Evolutionary conservation across 2,329 filamentous ascomycete species (phyloP), one percentile per base, ranked within the genome.

Genomic region (Xylaria sp.): DNA sequence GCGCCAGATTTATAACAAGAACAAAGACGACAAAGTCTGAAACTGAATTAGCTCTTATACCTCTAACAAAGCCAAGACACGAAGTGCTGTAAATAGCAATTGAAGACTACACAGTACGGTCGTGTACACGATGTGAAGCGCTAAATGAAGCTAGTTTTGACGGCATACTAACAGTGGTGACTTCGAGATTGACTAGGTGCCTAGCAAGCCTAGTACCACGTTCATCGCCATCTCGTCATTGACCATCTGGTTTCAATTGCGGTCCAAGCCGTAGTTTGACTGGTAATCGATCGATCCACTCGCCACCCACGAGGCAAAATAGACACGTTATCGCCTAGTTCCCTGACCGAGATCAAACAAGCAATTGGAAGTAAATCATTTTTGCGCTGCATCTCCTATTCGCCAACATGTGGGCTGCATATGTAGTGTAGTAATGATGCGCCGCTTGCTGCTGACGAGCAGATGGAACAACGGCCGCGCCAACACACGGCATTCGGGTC

Each of bases 281-380:
- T 56, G 20, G 34, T 20, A 53, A 18, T 45, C 60, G 65, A 67
- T 64, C 60, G 60, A 64, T 64, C 60, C 56, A 57, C 58, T 50
- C 28, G 12, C 60, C 56, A 57, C 58, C 50, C 28, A 18, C 39
- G 50, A 58, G 63, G 58, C 43, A 36, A 66, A 48, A 56, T n/a
- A 13, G 34, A 20, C 53, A 34, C 58, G 45, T 30, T 39, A 36
- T 55, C 30, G 10, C 10, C 52, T 55, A 23, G 12, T 12, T 25
- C 58, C 30, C 32, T 55, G 20, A 28, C 55, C 20, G 43, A 48
- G 10, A 50, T 50, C 30, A 56, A 56, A 56, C 41, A 56, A 52
- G 58, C 52, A 46, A 58, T 36, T 15, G 32, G 53, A 34, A 59
- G 53, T 39, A 59, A 63, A 63, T 46, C 34, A 52, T 30, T 30